phyloP scores from a whole-genome alignment of 2,329 filamentous ascomycete genomes.

The Paraphaeosphaeria minitans region DNA sequence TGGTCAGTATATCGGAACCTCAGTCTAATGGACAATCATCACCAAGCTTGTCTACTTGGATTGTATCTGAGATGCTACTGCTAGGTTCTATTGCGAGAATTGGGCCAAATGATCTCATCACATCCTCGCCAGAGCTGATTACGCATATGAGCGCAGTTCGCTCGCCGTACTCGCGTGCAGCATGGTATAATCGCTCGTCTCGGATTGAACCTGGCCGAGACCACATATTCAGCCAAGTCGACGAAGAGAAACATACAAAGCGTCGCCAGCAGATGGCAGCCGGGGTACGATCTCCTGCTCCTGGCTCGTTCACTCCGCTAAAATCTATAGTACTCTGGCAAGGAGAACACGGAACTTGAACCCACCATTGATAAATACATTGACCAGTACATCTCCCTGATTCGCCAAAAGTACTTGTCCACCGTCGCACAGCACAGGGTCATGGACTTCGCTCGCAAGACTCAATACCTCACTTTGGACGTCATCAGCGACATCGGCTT shows the following conservation, averaged over 20 bases:
- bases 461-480: constrained; percentile 60
- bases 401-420: constrained; percentile 51
- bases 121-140: constrained; percentile 53
- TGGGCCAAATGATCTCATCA: constrained; percentile 55
- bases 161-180: constrained; percentile 46
- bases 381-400: constrained; percentile 52
- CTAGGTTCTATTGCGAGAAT: constrained; percentile 49
- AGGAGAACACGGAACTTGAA: constrained; percentile 58
- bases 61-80: background rate
- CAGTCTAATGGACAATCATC: background rate
- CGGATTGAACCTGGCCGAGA: constrained; percentile 57
- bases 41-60: background rate
- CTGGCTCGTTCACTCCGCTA: no score
- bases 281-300: constrained; percentile 31
- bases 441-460: constrained; percentile 48
- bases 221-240: constrained; percentile 56
- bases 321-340: constrained; percentile 50
- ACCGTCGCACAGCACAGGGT: constrained; percentile 16
- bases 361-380: constrained; percentile 54
- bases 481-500: constrained; percentile 61
- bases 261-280: constrained; percentile 54
- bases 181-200: constrained; percentile 38
- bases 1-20: constrained; percentile 20
- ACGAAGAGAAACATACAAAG: constrained; percentile 53
- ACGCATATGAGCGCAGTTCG: constrained; percentile 49